These are phyloP conservation scores for Hypoxylon sp. DNA, from an alignment of 2,329 filamentous ascomycete species.

Conservation along the genomic window DNA sequence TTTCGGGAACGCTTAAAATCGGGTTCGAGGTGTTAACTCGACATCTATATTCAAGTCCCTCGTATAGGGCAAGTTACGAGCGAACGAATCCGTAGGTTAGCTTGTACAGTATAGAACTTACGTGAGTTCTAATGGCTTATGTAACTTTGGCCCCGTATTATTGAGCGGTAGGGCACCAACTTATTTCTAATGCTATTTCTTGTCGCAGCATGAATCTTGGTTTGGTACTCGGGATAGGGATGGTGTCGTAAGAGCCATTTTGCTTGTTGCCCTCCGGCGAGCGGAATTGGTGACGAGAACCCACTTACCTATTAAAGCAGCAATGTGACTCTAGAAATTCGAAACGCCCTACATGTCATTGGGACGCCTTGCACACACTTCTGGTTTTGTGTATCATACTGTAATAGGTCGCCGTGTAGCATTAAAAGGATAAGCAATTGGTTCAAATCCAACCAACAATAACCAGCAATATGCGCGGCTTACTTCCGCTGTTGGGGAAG, in stretches of 20 bases:
- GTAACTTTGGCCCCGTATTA: conserved; percentile 5
- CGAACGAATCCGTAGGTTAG: not conserved
- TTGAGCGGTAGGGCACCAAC: not conserved
- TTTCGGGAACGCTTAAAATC: not conserved
- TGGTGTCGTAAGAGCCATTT: conserved; percentile 1
- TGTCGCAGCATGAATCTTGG: not conserved
- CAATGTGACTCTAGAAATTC: conserved; percentile 17
- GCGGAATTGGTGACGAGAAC: conserved; percentile 4
- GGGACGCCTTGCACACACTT: not conserved
- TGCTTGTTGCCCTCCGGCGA: conserved; percentile 2
- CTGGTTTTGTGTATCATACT: conserved; percentile 5
- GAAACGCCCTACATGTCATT: conserved; percentile 2
- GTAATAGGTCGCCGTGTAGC: not conserved
- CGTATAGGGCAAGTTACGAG: conserved; percentile 7
- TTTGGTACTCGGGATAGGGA: not conserved
- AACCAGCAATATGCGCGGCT: conserved; percentile 2
- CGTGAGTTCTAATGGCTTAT: conserved; percentile 1
- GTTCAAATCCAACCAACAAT: not conserved
- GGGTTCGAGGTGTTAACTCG: not conserved
- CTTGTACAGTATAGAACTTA: conserved; percentile 2
- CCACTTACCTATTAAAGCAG: conserved; percentile 10
- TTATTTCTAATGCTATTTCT: conserved; percentile 10
- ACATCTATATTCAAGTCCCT: not conserved
- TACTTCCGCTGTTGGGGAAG: conserved; percentile 9
- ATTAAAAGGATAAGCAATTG: not conserved